phyloP scores from a whole-genome alignment of 2,329 filamentous ascomycete genomes.

The Ascochyta lentis region DNA sequence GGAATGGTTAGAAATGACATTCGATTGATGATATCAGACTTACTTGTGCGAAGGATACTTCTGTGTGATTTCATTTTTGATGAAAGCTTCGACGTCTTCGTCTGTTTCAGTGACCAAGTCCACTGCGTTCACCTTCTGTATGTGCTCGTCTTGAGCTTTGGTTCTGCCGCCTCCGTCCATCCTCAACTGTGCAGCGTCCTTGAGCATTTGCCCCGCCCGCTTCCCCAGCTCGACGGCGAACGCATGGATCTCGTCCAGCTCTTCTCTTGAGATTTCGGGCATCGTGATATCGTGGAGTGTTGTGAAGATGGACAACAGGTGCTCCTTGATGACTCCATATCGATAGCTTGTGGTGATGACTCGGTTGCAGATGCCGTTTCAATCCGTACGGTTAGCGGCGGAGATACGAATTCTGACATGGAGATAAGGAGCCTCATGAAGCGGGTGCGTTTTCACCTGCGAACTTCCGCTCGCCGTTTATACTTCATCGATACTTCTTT shows the following conservation, averaged over 20 bases:
- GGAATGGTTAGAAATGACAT: conserved; percentile 1
- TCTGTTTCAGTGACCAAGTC: conserved; percentile 81
- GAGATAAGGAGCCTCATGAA: conserved; percentile 10
- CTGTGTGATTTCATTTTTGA: conserved; percentile 64
- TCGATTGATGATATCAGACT: conserved; percentile 33
- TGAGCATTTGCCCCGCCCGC: conserved; percentile 71
- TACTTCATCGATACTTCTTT: neutral
- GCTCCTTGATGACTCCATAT: conserved; percentile 9
- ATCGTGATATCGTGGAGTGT: conserved; percentile 19
- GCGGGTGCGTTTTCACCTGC: neutral
- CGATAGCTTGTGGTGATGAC: conserved; percentile 8
- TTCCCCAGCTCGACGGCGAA: conserved; percentile 76
- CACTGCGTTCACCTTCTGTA: conserved; percentile 77
- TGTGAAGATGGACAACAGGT: conserved; percentile 1
- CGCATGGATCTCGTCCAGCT: conserved; percentile 70
- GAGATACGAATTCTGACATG: conserved; percentile 8
- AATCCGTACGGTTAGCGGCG: conserved; percentile 14
- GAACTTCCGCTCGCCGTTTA: neutral
- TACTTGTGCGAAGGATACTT: conserved; percentile 72
- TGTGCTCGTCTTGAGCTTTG: conserved; percentile 48
- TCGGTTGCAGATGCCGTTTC: conserved; percentile 17
- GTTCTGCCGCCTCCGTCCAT: conserved; percentile 50
- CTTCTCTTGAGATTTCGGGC: conserved; percentile 42
- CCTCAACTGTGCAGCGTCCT: conserved; percentile 67
- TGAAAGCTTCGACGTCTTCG: conserved; percentile 75